phyloP scores from a whole-genome alignment of 2,329 filamentous ascomycete genomes.

The Fusarium coicis region DNA sequence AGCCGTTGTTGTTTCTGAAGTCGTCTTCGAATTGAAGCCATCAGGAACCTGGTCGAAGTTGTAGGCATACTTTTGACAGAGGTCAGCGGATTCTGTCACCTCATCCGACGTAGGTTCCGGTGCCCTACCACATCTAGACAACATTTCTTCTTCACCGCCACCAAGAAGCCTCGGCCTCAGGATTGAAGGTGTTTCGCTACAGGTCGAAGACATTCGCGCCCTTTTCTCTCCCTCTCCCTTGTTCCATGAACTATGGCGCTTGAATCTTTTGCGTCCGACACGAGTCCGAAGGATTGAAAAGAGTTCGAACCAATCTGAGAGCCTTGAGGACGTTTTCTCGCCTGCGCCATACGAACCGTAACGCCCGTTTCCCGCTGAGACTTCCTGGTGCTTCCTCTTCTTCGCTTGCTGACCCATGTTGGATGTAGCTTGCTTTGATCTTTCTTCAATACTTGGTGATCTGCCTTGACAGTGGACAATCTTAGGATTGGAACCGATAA shows the following conservation, averaged over 20 bases:
- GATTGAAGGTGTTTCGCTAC: neutral
- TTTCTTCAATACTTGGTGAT: neutral
- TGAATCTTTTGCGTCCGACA: neutral
- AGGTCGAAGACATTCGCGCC: neutral
- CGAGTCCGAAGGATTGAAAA: neutral
- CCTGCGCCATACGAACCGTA: neutral
- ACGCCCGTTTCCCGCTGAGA: neutral
- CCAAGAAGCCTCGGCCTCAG: neutral
- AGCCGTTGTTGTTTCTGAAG: neutral
- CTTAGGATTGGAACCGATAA: constrained; percentile 14
- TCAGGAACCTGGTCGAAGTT: neutral
- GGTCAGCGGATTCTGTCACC: neutral
- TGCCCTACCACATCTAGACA: neutral
- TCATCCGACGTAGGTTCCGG: neutral
- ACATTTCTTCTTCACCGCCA: neutral
- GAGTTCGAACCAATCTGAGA: neutral
- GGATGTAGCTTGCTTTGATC: constrained; percentile 6
- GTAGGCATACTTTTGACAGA: neutral
- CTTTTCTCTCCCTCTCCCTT: neutral
- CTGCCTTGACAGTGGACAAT: neutral
- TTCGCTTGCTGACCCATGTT: constrained; percentile 14
- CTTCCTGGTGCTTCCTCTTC: neutral
- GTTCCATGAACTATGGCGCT: neutral
- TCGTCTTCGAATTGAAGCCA: neutral
- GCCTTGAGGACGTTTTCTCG: neutral